Conservation (phyloP, 805 yeast species). For the Monosporozyma aquatica region DNA sequence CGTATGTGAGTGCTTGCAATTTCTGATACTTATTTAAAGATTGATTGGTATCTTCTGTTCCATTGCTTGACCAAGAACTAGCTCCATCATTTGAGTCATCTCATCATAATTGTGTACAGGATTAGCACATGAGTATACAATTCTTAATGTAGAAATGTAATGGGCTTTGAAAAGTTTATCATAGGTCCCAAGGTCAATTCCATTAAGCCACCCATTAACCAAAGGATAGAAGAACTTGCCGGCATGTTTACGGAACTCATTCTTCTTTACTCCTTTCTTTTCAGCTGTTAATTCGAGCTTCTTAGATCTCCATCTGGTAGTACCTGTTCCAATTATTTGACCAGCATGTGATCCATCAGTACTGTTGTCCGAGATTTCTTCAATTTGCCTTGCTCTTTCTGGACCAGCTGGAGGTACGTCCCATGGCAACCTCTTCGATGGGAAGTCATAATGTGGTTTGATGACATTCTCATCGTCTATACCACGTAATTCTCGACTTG, state of each 20-base stretch:
- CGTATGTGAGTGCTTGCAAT: too few species aligned
- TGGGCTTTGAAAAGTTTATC: conserved; percentile 45
- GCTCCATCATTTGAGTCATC: conserved; percentile 27
- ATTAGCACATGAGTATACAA: conserved; percentile 40
- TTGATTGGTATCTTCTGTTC: conserved; percentile 15
- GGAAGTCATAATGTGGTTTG: conserved; percentile 32
- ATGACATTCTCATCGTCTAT: conserved; percentile 40
- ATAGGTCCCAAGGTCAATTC: conserved; percentile 46
- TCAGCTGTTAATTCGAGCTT: conserved; percentile 16
- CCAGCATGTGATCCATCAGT: too few species aligned
- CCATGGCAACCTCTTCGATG: conserved; percentile 29
- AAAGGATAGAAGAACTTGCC: conserved; percentile 43
- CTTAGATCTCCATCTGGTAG: conserved; percentile 28
- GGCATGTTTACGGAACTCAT: conserved; percentile 33
- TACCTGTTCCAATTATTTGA: not conserved
- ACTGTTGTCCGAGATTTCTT: conserved; percentile 4
- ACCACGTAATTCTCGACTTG: conserved; percentile 67
- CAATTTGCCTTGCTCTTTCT: conserved; percentile 7
- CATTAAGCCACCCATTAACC: conserved; percentile 44
- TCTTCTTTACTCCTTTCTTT: conserved; percentile 4
- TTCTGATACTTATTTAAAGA: too few species aligned
- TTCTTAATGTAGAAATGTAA: conserved; percentile 38
- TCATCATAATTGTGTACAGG: conserved; percentile 35
- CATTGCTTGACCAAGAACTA: conserved; percentile 20
- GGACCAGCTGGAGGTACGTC: too few species aligned